These are phyloP conservation scores for Vanrija humicola DNA, from an alignment of 1,284 basidiomycete species.

Conservation along the genomic window DNA sequence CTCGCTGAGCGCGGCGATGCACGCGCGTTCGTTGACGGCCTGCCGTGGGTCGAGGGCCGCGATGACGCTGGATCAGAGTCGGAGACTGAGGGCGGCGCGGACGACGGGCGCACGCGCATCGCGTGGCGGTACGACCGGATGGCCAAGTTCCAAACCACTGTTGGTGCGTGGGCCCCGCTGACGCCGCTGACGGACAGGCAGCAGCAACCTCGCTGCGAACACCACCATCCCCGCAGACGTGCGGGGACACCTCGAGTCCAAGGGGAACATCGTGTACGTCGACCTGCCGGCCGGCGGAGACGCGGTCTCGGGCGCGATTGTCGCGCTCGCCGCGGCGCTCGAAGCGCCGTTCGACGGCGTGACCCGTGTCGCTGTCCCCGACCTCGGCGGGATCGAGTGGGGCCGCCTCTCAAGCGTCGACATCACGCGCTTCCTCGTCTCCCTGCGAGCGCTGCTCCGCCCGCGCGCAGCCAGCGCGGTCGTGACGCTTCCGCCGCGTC, in stretches of 20 bases:
- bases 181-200: not conserved
- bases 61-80: constrained; percentile 54
- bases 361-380: constrained; percentile 63
- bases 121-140: constrained; percentile 94
- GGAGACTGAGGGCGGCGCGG: constrained; percentile 49
- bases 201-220: constrained; percentile 5
- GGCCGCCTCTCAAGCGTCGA: constrained; percentile 62
- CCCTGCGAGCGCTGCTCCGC: constrained; percentile 62
- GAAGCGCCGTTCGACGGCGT: not conserved
- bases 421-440: constrained; percentile 65
- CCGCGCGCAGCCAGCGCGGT: constrained; percentile 59
- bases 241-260: too few species aligned
- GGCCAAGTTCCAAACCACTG: constrained; percentile 85
- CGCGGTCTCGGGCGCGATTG: not conserved
- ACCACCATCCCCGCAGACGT: constrained; percentile 23
- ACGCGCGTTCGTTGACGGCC: constrained; percentile 56
- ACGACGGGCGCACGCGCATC: constrained; percentile 59
- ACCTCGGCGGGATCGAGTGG: constrained; percentile 69
- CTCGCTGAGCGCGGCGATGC: constrained; percentile 58
- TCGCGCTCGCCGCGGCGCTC: constrained; percentile 1
- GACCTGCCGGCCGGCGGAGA: not conserved
- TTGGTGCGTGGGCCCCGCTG: constrained; percentile 42
- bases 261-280: not conserved
- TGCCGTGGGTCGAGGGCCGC: constrained; percentile 67
- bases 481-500: constrained; percentile 58